Percentiles rank a stretch among this genome's conserved stretches.
Evolutionary conservation across 345 rosid species (phyloP).

Genomic region (Eutrema heterophyllum): DNA sequence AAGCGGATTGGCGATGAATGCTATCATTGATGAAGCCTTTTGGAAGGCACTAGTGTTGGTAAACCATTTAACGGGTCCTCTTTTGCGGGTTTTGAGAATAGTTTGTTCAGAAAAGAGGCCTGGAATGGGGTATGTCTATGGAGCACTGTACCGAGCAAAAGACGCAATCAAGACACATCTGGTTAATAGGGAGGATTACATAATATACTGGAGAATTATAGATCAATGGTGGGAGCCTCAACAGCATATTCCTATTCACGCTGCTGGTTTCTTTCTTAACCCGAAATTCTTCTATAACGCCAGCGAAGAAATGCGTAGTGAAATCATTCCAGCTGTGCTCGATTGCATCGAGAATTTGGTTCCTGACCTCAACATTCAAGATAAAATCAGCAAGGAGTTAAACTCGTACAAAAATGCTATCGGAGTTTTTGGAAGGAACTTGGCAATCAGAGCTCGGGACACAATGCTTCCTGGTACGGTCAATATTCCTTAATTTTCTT

Average conservation of each 20-base stretch:
- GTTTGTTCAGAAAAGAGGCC: conserved; percentile 59
- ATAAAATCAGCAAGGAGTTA: conserved; percentile 63
- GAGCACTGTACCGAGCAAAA: conserved; percentile 78
- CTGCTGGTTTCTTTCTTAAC: conserved; percentile 85
- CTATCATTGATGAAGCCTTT: conserved; percentile 56
- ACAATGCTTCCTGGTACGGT: conserved; percentile 65
- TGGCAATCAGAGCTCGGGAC: conserved; percentile 81
- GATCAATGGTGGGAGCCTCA: conserved; percentile 76
- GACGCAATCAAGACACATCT: conserved; percentile 74
- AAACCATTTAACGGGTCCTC: conserved; percentile 52
- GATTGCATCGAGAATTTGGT: conserved; percentile 81
- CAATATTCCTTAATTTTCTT: neutral
- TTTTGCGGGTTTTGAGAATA: conserved; percentile 49
- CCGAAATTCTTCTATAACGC: conserved; percentile 74
- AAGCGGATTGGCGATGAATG: conserved; percentile 60
- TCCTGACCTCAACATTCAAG: conserved; percentile 59
- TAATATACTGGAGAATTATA: conserved; percentile 71
- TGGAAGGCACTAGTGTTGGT: conserved; percentile 64
- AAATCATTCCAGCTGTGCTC: conserved; percentile 49
- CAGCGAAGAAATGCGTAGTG: conserved; percentile 55
- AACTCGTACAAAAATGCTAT: conserved; percentile 55
- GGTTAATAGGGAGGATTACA: conserved; percentile 54
- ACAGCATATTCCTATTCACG: conserved; percentile 59
- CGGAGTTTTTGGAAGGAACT: conserved; percentile 86
- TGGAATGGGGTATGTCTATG: conserved; percentile 79